These are phyloP conservation scores for Paecilomyces dactylethromorphus DNA, from an alignment of 2,329 filamentous ascomycete genomes.

Conservation along the genomic window DNA sequence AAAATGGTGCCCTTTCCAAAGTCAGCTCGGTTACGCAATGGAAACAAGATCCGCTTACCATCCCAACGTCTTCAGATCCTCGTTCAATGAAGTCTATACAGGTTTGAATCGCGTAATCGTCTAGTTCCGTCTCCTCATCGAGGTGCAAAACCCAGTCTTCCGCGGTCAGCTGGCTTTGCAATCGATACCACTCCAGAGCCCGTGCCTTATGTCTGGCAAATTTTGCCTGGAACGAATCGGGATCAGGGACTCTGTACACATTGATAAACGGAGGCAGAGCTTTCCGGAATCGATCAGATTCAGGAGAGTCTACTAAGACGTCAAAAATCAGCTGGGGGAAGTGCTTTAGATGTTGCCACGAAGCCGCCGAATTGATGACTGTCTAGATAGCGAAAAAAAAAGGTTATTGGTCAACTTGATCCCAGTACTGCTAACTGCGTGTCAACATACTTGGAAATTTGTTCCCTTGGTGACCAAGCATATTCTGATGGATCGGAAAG, in stretches of 20 bases:
- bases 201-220: slow-evolving; percentile 8
- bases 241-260: slow-evolving; percentile 1
- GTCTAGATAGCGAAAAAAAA: slow-evolving; percentile 1
- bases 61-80: slow-evolving; percentile 7
- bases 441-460: background rate
- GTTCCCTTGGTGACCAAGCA: slow-evolving; percentile 7
- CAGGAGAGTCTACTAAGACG: slow-evolving; percentile 4
- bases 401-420: background rate
- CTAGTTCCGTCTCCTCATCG: slow-evolving; percentile 10
- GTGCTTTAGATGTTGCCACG: slow-evolving; percentile 3
- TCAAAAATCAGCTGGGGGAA: slow-evolving; percentile 5
- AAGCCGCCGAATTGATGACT: slow-evolving; percentile 1
- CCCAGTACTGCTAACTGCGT: background rate
- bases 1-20: slow-evolving; percentile 6
- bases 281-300: background rate
- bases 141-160: slow-evolving; percentile 10
- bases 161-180: slow-evolving; percentile 3
- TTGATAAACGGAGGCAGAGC: slow-evolving; percentile 2
- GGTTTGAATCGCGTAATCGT: slow-evolving; percentile 4
- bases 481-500: slow-evolving; percentile 1
- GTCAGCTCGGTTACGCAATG: background rate
- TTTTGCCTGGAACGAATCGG: background rate
- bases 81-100: slow-evolving; percentile 9
- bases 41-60: background rate
- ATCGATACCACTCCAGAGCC: slow-evolving; percentile 6